Percentiles rank a stretch among this genome's conserved stretches.
Evolutionary conservation across 371 early-diverging fungal species (phyloP).

Genomic region (Chytridium lagenaria): DNA sequence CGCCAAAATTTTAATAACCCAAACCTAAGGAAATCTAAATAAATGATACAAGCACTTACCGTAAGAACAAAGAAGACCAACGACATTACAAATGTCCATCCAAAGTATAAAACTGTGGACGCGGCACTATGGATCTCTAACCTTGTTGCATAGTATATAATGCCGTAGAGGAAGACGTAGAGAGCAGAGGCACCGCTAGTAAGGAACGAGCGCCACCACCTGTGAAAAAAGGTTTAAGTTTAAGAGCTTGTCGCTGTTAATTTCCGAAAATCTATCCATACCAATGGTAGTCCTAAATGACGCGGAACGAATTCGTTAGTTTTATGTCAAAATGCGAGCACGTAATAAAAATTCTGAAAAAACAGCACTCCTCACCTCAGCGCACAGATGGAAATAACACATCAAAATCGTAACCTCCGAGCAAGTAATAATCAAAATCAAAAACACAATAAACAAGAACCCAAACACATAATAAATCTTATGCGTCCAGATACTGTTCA

Average conservation of each 20-base stretch:
- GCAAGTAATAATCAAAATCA: conserved; percentile 78
- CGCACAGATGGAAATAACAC: conserved; percentile 83
- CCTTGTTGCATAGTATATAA: conserved; percentile 77
- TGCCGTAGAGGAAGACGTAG: conserved; percentile 84
- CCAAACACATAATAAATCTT: conserved; percentile 85
- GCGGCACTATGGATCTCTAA: conserved; percentile 72
- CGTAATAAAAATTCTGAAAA: conserved; percentile 8
- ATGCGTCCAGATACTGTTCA: conserved; percentile 82
- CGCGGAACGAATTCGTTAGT: background rate
- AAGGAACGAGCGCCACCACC: conserved; percentile 92
- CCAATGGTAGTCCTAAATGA: conserved; percentile 74
- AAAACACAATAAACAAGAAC: conserved; percentile 79
- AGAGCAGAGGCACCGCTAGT: conserved; percentile 83
- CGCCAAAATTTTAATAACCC: background rate
- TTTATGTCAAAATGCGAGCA: background rate
- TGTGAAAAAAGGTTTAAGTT: conserved; percentile 1
- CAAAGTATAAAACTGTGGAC: conserved; percentile 86
- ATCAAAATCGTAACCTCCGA: conserved; percentile 83
- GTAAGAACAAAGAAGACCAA: conserved; percentile 76
- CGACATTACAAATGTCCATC: conserved; percentile 58
- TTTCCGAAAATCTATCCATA: background rate
- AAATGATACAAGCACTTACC: conserved; percentile 49
- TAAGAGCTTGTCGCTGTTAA: too few relatives aligned
- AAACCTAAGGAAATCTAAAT: background rate
- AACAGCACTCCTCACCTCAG: conserved; percentile 59